Conservation (phyloP, 2,329 filamentous ascomycete genomes). For the Hymenoscyphus fraxineus region DNA sequence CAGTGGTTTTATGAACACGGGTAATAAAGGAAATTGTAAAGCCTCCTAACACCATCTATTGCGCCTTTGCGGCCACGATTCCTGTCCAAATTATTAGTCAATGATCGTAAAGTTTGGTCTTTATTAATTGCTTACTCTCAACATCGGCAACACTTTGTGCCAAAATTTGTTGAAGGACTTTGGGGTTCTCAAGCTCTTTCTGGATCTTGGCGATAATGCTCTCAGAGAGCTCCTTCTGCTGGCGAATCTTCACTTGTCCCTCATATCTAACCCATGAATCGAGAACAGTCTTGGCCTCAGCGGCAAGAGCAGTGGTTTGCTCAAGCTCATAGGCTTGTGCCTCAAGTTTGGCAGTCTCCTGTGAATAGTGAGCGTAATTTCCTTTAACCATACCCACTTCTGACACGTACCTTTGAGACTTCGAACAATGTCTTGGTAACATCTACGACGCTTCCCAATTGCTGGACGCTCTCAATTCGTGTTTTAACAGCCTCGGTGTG, state of each 20-base stretch:
- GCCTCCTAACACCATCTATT: conserved; percentile 49
- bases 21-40: conserved; percentile 47
- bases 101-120: neutral
- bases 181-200: conserved; percentile 98
- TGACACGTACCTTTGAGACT: conserved; percentile 80
- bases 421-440: conserved; percentile 96
- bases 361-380: conserved; percentile 11
- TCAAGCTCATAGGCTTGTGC: conserved; percentile 94
- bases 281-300: conserved; percentile 90
- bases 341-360: conserved; percentile 93
- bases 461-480: conserved; percentile 90
- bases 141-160: conserved; percentile 94
- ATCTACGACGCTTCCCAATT: conserved; percentile 90
- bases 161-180: conserved; percentile 93
- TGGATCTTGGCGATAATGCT: conserved; percentile 93
- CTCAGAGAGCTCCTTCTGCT: conserved; percentile 94
- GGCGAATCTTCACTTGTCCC: conserved; percentile 95
- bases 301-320: conserved; percentile 87
- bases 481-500: conserved; percentile 94
- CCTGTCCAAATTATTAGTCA: conserved; percentile 44
- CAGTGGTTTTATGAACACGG: conserved; percentile 54
- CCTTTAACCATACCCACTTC: neutral
- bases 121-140: conserved; percentile 67
- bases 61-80: conserved; percentile 60
- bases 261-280: conserved; percentile 99